Evolutionary conservation across 352 stramenopile species (phyloP), one percentile per base, ranked within the genome.

Genomic region (Globisporangium cystogenes): DNA sequence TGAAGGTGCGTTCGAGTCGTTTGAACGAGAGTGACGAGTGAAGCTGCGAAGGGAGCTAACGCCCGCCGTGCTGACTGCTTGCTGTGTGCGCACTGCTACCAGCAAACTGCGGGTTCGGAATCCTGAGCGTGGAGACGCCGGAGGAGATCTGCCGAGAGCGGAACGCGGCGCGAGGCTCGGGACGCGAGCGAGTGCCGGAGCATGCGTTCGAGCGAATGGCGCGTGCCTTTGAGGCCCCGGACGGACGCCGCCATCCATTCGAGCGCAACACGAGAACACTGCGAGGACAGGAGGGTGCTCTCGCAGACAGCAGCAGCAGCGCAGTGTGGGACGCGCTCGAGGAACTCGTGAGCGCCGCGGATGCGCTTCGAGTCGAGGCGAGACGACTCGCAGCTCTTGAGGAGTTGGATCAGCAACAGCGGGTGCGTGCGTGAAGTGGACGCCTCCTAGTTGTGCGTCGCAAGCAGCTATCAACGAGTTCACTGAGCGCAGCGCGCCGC

Each of bases 201-300:
- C 58, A 65, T 6, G 62, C 71, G 0, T 83, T 87, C 24, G 53
- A 74, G 29, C 62, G 70, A 12, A 86, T 89, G 77, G 62, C 59
- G 7, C 27, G 35, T 21, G 52, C 12, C 7, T 89, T 89, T 51
- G 77, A 91, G 53, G 42, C 64, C 4, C 67, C 70, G 0, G 57
- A 66, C 27, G 27, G 52, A 1, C 20, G 37, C 20, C 46, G 63
- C 42, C 47, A 64, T 33, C 0, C 52, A 12, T 86, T 72, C 62
- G 74, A 86, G 37, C 18, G 50, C 10, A 87, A 77, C 36, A 63
- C 49, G 7, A 48, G 21, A 18, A 8, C 53, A 5, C 24, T 24
- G 48, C 8, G 86, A 72, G 36, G 63, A 39, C 3, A 37, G 26
- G 18, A 3, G 53, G 7, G 21, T 65, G 4, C 45, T 47, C 24